These are phyloP conservation scores for Coemansia sp. DNA, from an alignment of 192 early-diverging fungal genomes.

Conservation along the genomic window DNA sequence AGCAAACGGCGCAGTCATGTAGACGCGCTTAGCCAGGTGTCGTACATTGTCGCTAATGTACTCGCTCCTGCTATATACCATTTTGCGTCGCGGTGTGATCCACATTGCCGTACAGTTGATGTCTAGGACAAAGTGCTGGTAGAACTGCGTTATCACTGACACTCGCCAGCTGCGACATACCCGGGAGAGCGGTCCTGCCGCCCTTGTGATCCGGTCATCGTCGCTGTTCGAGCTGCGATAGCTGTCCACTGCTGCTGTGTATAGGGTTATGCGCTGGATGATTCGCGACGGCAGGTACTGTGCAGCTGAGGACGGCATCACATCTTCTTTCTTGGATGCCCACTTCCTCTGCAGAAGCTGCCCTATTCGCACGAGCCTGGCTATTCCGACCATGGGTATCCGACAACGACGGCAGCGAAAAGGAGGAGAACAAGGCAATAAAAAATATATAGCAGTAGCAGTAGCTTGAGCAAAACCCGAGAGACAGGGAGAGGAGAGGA, in stretches of 20 bases:
- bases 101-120: constrained; percentile 39
- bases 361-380: constrained; percentile 9
- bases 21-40: constrained; percentile 31
- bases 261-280: constrained; percentile 41
- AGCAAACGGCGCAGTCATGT: constrained; percentile 37
- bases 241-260: constrained; percentile 18
- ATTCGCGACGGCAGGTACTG: constrained; percentile 44
- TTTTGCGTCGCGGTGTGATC: constrained; percentile 24
- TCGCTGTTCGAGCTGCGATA: constrained; percentile 8
- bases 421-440: no score
- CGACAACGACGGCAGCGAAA: not conserved
- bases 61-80: constrained; percentile 25
- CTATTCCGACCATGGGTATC: constrained; percentile 9
- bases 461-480: not conserved
- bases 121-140: constrained; percentile 37
- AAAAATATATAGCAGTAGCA: not conserved
- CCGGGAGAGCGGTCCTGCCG: constrained; percentile 15
- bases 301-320: constrained; percentile 1
- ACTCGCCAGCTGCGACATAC: constrained; percentile 50
- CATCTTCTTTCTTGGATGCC: not conserved
- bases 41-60: constrained; percentile 27
- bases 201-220: constrained; percentile 26
- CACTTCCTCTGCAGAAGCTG: constrained; percentile 6
- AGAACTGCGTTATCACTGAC: constrained; percentile 28
- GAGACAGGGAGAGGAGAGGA: not conserved